Evolutionary conservation across 306 rosid genomes (phyloP).

Genomic region (Geum urbanum): DNA sequence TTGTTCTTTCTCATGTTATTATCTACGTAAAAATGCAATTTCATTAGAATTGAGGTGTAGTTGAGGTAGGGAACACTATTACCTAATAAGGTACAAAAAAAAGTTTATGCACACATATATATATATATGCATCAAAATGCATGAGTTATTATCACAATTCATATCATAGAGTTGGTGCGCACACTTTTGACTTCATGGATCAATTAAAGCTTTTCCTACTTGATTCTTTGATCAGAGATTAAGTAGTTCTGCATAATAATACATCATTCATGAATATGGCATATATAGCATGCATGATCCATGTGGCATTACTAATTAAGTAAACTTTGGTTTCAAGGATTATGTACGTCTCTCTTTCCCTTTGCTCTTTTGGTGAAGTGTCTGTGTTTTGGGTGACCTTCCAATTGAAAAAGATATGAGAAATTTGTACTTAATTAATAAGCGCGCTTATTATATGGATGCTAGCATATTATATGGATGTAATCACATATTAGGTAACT

Average conservation of each 20-base stretch:
- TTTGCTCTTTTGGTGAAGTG: conserved; percentile 41
- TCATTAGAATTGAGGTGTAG: neutral
- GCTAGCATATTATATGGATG: neutral
- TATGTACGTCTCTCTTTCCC: neutral
- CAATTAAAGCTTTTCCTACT: neutral
- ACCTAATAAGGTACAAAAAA: conserved; percentile 8
- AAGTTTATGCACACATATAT: no score
- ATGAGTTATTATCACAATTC: neutral
- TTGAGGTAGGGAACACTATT: neutral
- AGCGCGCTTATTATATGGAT: neutral
- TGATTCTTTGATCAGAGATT: conserved; percentile 6
- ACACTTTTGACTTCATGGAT: conserved; percentile 7
- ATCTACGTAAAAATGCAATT: neutral
- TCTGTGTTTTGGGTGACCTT: conserved; percentile 49
- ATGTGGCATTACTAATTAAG: neutral
- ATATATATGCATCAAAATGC: neutral
- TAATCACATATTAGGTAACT: no score
- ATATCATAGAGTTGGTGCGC: conserved; percentile 2
- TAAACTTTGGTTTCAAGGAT: neutral
- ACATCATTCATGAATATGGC: no score
- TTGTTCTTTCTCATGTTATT: neutral
- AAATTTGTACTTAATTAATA: neutral
- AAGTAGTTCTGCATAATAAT: neutral
- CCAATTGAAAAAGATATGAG: conserved; percentile 24
- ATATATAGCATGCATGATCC: neutral